Base-by-base conservation (phyloP, 1,139 yeast species). In the Meyerozyma sp. region DNA sequence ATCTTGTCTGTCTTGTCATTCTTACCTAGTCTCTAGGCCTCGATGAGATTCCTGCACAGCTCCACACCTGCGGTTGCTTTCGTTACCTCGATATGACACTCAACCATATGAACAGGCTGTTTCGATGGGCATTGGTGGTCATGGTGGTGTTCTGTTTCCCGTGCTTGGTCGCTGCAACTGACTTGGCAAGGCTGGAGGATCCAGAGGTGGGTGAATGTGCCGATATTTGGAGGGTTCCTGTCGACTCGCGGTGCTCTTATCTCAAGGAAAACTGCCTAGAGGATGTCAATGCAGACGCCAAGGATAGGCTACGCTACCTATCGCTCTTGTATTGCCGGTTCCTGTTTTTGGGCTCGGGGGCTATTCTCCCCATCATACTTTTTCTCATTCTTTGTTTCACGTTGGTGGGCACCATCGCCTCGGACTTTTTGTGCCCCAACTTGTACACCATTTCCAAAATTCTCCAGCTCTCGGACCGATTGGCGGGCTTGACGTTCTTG, bases 401-500 rank as follows among this genome's bases (percentile, higher is more conserved):
- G 38, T 68, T 81, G 0, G 70, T 88, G 45, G 95, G 95, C 0
- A 63, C 81, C 14, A 79, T 91, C 1, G 91, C 96, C 0, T 81
- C 88, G 8, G 87, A 83, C 55, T 86, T 74, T 55, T 65, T 89
- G 32, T 83, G 91, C 46, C 93, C 95, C 0, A 88, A 86, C 53
- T 63, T 89, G 16, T 75, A 80, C 44, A 71, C 81, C 30, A 70
- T 88, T 20, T 79, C 95, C 8, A 69, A 72, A 27, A 61, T 72
- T 40, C 64, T 89, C 16, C 76, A 80, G 10, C 63, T 91, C 40
- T 80, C 93, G 10, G 94, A 89, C 49, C 81, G 87, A 45, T 67
- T 91, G 32, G 86, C 96, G 3, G 98, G 98, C 0, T 76, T 91
- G 53, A 91, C 97, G 0, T 68, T 91, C 39, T 68, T 93, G 45